These are phyloP conservation scores for Jamesozyma piceae DNA, from an alignment of 805 yeast species.

Conservation along the genomic window DNA sequence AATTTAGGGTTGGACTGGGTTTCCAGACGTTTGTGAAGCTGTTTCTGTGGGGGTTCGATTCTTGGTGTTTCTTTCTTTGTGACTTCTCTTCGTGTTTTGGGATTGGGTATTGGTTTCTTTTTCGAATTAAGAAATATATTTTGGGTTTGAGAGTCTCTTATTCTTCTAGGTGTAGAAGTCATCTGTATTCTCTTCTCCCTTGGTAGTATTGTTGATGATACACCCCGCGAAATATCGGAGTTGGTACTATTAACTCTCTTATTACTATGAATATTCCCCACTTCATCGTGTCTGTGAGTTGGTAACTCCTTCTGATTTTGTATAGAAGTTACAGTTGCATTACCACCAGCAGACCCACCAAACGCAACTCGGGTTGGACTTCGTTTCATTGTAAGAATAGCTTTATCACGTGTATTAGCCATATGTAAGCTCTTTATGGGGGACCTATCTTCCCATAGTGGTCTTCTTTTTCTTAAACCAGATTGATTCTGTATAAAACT, in stretches of 20 bases:
- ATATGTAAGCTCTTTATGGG: constrained; percentile 3
- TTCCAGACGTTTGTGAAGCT: too few species aligned
- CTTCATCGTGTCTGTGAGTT: background rate
- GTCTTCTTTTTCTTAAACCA: constrained; percentile 2
- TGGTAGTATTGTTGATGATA: background rate
- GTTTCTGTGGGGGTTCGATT: background rate
- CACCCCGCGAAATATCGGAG: background rate
- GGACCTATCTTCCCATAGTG: constrained; percentile 2
- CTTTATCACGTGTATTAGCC: constrained; percentile 9
- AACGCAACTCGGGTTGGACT: constrained; percentile 21
- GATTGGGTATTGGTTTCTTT: background rate
- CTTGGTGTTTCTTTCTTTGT: background rate
- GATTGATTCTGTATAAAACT: constrained; percentile 7
- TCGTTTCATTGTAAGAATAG: constrained; percentile 6
- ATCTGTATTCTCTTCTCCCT: background rate
- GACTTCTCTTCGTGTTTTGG: background rate
- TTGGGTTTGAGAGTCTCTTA: background rate
- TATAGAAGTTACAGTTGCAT: background rate
- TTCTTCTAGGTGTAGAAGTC: background rate
- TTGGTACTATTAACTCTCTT: background rate
- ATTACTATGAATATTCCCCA: background rate
- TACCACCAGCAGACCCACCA: constrained; percentile 24
- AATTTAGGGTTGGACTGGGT: too few species aligned
- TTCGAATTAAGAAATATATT: background rate
- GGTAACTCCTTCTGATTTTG: background rate